phyloP scores from a whole-genome alignment of 768 basidiomycete genomes.

The Tulasnella sp. region DNA sequence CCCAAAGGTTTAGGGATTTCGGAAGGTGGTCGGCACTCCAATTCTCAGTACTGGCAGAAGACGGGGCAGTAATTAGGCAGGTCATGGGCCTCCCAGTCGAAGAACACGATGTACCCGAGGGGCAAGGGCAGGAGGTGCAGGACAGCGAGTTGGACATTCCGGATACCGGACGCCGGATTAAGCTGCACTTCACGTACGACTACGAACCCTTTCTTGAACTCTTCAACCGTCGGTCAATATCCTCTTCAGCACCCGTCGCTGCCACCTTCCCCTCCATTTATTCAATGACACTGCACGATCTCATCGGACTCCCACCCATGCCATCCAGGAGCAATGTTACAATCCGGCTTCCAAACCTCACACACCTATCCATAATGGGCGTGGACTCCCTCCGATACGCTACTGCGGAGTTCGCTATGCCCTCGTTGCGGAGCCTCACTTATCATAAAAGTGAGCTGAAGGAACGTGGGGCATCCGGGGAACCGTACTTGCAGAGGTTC shows the following conservation, averaged over 20 bases:
- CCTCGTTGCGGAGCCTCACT: not conserved
- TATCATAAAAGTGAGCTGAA: too few species aligned
- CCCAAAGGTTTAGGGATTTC: not conserved
- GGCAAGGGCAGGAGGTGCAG: too few species aligned
- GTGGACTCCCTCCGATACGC: not conserved
- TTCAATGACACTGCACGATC: not conserved
- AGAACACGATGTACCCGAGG: too few species aligned
- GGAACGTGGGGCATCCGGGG: too few species aligned
- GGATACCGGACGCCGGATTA: not conserved
- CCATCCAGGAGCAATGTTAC: not conserved
- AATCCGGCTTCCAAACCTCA: not conserved
- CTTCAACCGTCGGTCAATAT: not conserved
- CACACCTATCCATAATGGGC: not conserved
- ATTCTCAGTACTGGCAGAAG: too few species aligned
- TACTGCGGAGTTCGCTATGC: not conserved
- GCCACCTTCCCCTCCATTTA: not conserved
- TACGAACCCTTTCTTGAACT: not conserved
- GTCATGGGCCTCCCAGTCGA: too few species aligned
- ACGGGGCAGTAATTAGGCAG: too few species aligned
- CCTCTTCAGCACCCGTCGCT: not conserved
- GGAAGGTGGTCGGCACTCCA: too few species aligned
- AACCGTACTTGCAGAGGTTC: not conserved
- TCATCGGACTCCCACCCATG: not conserved
- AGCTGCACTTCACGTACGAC: not conserved
- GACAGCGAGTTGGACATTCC: too few species aligned